Conservation (phyloP, 2,329 filamentous ascomycete species). For the Akanthomyces uredinophilus region DNA sequence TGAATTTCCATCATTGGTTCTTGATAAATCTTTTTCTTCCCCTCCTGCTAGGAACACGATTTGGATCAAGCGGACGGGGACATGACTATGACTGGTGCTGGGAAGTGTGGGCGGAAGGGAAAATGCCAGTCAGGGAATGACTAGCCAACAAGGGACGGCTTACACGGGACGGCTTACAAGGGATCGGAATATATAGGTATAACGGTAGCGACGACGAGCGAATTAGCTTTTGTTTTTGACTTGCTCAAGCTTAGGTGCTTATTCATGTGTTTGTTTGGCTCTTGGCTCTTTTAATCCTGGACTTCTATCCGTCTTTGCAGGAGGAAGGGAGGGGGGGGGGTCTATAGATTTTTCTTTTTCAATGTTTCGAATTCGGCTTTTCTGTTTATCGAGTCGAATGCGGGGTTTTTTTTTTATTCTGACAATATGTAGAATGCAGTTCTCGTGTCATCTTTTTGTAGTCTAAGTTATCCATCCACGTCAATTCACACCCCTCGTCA, state of each 20-base stretch:
- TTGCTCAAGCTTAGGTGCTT: background rate
- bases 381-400: background rate
- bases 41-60: background rate
- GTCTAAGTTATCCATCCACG: background rate
- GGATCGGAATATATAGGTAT: background rate
- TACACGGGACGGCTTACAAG: background rate
- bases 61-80: background rate
- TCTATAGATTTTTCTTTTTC: background rate
- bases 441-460: too few species aligned
- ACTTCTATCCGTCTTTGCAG: background rate
- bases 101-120: background rate
- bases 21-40: background rate
- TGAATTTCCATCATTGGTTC: background rate
- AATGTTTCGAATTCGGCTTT: background rate
- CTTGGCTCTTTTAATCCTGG: background rate
- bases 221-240: background rate
- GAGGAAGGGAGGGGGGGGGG: background rate
- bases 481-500: background rate
- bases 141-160: background rate
- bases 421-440: background rate
- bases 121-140: background rate
- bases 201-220: conserved; percentile 1
- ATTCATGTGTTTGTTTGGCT: background rate
- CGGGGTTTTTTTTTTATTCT: background rate
- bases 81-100: too few species aligned